Conservation (phyloP, 1,284 basidiomycete genomes). For the Rhodotorula glutinis region DNA sequence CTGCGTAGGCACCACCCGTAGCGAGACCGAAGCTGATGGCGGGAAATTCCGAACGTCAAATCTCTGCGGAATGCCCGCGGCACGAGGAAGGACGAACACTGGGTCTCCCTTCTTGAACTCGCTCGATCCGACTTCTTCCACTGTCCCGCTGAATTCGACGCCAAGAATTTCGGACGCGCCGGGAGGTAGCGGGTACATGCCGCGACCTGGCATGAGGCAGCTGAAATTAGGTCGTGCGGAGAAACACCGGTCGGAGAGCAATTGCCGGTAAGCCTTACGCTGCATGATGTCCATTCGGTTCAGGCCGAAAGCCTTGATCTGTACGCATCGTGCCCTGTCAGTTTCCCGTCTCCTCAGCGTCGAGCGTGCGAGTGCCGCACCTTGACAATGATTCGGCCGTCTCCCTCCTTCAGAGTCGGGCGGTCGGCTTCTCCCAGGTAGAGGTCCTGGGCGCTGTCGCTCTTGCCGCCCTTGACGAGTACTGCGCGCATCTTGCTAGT, state of each 20-base stretch:
- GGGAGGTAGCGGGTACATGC: conserved; percentile 68
- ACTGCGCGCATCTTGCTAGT: conserved; percentile 25
- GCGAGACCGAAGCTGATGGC: conserved; percentile 63
- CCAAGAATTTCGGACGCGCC: conserved; percentile 76
- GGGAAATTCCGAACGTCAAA: too few species aligned
- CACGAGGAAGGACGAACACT: conserved; percentile 52
- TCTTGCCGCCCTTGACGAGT: conserved; percentile 36
- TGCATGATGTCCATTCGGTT: conserved; percentile 76
- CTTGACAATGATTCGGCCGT: conserved; percentile 39
- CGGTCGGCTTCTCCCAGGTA: conserved; percentile 35
- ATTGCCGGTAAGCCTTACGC: not conserved
- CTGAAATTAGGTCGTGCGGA: too few species aligned
- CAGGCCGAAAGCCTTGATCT: conserved; percentile 70
- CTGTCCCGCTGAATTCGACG: conserved; percentile 80
- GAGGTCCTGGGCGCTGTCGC: conserved; percentile 29
- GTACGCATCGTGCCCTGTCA: not conserved
- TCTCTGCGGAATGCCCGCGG: not conserved
- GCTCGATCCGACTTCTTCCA: conserved; percentile 61
- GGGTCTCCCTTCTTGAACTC: conserved; percentile 73
- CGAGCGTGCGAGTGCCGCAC: conserved; percentile 1
- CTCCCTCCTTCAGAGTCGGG: conserved; percentile 31
- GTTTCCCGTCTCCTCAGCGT: not conserved
- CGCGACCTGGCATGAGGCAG: not conserved
- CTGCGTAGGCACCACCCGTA: conserved; percentile 78
- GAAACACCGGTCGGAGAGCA: not conserved